Conservation (phyloP, 2,329 filamentous ascomycete genomes). For the Penicillium italicum region DNA sequence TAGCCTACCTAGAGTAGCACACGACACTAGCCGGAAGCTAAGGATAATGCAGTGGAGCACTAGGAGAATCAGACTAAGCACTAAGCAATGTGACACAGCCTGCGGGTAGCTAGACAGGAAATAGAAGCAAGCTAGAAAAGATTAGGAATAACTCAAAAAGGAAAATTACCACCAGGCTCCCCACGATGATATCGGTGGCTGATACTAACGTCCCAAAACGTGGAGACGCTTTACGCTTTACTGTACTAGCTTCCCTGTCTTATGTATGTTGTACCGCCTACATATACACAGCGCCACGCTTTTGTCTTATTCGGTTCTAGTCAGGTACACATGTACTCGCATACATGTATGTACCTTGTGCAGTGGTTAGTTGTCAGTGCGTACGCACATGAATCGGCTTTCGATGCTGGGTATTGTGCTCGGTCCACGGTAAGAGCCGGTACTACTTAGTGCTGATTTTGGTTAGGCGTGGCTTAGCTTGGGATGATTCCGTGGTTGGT, state of each 20-base stretch:
- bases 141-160: conserved; percentile 1
- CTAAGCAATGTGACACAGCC: neutral
- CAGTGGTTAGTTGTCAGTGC: neutral
- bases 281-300: neutral
- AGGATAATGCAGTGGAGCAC: neutral
- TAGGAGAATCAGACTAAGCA: neutral
- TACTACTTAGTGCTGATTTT: neutral
- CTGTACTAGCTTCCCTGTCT: neutral
- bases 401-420: neutral
- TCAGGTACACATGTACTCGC: neutral
- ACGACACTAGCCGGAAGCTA: conserved; percentile 1
- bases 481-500: neutral
- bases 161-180: neutral
- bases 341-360: neutral
- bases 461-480: neutral
- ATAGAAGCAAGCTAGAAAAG: neutral
- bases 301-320: neutral
- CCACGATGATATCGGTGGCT: conserved; percentile 8
- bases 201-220: conserved; percentile 3
- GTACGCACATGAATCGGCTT: neutral
- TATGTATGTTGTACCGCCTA: neutral
- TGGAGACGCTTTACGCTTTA: neutral
- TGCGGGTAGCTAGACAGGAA: neutral
- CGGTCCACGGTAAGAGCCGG: neutral
- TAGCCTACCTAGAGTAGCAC: neutral